Percentiles rank a stretch among this genome's conserved stretches.
These are phyloP conservation scores for Citrus glauca DNA, from an alignment of 345 rosid genomes.

Conservation along the genomic window DNA sequence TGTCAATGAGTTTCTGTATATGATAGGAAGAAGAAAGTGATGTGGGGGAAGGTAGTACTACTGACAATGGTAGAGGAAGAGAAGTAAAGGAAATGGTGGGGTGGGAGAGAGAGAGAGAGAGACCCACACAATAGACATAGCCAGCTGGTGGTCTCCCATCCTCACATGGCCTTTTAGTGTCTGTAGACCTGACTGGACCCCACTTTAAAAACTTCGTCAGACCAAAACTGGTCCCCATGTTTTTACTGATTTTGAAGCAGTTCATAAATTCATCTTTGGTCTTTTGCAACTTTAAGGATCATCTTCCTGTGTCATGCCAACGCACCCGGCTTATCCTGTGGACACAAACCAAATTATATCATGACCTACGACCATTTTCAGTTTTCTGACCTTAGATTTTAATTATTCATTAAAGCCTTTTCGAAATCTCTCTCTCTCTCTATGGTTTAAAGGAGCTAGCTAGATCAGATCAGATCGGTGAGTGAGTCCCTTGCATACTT, in stretches of 20 bases:
- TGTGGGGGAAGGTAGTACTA: background rate
- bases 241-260: slow-evolving; percentile 21
- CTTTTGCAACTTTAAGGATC: slow-evolving; percentile 9
- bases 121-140: slow-evolving; percentile 35
- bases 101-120: background rate
- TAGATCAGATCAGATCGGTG: too few species aligned
- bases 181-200: slow-evolving; percentile 25
- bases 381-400: background rate
- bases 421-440: background rate
- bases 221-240: slow-evolving; percentile 22
- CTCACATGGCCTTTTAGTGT: slow-evolving; percentile 38
- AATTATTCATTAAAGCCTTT: slow-evolving; percentile 6
- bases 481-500: background rate
- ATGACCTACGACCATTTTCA: background rate
- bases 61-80: background rate
- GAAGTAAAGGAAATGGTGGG: background rate
- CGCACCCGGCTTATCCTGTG: background rate
- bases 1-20: background rate
- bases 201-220: slow-evolving; percentile 14
- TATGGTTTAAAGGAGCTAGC: background rate
- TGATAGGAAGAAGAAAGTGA: background rate
- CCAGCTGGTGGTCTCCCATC: slow-evolving; percentile 58
- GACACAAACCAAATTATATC: background rate
- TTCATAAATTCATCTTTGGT: slow-evolving; percentile 11
- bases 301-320: background rate